phyloP scores from a whole-genome alignment of 441 rosid genomes.

The Corymbia calophylla region DNA sequence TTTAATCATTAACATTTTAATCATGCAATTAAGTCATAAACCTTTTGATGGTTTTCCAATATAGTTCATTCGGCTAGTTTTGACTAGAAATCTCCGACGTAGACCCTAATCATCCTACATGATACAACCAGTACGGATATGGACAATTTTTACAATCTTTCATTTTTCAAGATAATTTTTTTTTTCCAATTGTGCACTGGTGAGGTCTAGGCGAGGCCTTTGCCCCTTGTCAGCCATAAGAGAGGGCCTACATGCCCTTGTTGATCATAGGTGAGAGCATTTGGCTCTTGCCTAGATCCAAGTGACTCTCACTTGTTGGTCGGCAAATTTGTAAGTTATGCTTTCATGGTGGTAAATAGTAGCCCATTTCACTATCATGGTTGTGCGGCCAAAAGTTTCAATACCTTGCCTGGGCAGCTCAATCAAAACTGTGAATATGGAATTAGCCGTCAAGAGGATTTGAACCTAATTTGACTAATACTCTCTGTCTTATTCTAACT shows the following conservation, averaged over 20 bases:
- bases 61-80: fast-evolving
- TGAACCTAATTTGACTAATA: neutral
- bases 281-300: neutral
- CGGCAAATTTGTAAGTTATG: neutral
- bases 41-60: fast-evolving
- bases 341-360: too few relatives aligned
- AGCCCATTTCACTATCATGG: neutral
- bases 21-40: too few relatives aligned
- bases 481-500: too few relatives aligned
- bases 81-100: neutral
- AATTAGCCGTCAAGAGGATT: neutral
- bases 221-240: neutral
- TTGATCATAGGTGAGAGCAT: neutral
- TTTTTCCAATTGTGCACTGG: neutral
- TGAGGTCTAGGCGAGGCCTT: neutral
- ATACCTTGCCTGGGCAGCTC: neutral
- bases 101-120: neutral
- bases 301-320: neutral
- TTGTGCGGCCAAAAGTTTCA: neutral
- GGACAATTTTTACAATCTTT: too few relatives aligned
- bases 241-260: neutral
- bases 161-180: too few relatives aligned
- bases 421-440: too few relatives aligned
- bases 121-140: fast-evolving
- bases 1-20: too few relatives aligned